Conservation (phyloP, 495 filamentous ascomycete genomes). For the Podospora fimiseda region DNA sequence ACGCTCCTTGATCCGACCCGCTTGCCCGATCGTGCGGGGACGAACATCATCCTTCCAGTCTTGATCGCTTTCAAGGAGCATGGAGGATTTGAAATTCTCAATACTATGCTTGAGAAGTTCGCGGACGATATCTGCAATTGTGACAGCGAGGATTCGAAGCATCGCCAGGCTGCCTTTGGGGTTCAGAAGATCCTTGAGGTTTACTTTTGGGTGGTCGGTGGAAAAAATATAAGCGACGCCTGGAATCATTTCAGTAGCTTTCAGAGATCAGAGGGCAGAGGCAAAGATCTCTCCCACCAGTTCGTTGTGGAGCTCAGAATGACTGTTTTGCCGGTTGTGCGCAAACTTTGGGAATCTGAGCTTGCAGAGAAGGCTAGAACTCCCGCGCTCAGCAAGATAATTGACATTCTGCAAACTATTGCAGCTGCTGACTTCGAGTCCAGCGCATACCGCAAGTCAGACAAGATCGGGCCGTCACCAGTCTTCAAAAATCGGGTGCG, state of each 20-base stretch:
- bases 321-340: constrained; percentile 71
- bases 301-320: constrained; percentile 83
- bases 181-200: constrained; percentile 81
- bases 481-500: constrained; percentile 23
- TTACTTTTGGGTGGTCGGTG: constrained; percentile 66
- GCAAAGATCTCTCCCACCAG: constrained; percentile 62
- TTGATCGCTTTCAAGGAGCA: constrained; percentile 78
- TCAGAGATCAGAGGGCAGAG: constrained; percentile 39
- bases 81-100: constrained; percentile 67
- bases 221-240: constrained; percentile 74
- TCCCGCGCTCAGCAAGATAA: constrained; percentile 66
- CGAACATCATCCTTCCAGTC: constrained; percentile 70
- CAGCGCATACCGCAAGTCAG: constrained; percentile 51
- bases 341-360: constrained; percentile 74
- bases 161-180: constrained; percentile 43
- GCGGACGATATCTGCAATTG: constrained; percentile 53
- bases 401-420: constrained; percentile 77
- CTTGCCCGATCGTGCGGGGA: constrained; percentile 49
- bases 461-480: constrained; percentile 15
- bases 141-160: constrained; percentile 28
- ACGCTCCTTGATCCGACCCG: constrained; percentile 61
- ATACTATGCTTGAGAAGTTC: constrained; percentile 66
- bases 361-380: constrained; percentile 72
- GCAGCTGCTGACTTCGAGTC: constrained; percentile 69
- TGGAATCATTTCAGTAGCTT: constrained; percentile 57